Percentiles rank a stretch among this genome's conserved stretches.
These are phyloP conservation scores for Furcasterigmium furcatum DNA, from an alignment of 2,329 filamentous ascomycete genomes.

Conservation along the genomic window DNA sequence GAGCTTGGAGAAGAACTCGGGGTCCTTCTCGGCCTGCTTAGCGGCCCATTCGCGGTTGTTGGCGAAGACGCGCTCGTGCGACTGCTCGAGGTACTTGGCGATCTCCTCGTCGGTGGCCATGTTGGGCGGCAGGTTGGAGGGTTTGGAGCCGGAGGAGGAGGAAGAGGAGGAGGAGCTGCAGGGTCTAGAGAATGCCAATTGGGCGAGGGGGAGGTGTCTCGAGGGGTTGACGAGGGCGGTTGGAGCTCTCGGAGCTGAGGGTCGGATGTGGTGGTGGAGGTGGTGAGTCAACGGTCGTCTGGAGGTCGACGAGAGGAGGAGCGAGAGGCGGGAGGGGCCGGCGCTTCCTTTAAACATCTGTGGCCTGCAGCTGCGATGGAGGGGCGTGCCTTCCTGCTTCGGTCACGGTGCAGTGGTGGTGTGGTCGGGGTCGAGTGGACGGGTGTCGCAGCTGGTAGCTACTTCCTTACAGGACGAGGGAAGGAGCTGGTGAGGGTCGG, in stretches of 20 bases:
- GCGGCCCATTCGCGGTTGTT: slow-evolving; percentile 66
- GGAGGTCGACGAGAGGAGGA: background rate
- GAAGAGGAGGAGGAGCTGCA: background rate
- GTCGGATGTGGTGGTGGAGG: background rate
- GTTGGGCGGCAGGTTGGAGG: background rate
- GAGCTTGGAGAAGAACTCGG: slow-evolving; percentile 63
- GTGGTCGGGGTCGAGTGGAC: background rate
- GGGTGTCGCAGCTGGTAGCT: background rate
- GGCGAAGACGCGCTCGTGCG: slow-evolving; percentile 66
- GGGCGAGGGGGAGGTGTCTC: too few relatives aligned
- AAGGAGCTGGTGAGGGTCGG: too few relatives aligned
- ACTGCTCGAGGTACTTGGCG: slow-evolving; percentile 52
- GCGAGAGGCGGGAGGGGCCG: background rate
- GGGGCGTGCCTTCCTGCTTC: too few relatives aligned
- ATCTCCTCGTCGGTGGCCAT: slow-evolving; percentile 12
- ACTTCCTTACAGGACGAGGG: too few relatives aligned
- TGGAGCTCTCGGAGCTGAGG: background rate
- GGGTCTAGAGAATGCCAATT: background rate
- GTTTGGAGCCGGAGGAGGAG: background rate
- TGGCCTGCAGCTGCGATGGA: background rate
- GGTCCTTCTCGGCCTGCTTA: slow-evolving; percentile 54
- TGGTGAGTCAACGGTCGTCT: background rate
- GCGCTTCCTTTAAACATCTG: background rate
- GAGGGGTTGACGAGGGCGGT: background rate
- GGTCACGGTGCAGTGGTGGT: background rate